phyloP scores from a whole-genome alignment of 768 basidiomycete genomes.

The Baorangia bicolor region DNA sequence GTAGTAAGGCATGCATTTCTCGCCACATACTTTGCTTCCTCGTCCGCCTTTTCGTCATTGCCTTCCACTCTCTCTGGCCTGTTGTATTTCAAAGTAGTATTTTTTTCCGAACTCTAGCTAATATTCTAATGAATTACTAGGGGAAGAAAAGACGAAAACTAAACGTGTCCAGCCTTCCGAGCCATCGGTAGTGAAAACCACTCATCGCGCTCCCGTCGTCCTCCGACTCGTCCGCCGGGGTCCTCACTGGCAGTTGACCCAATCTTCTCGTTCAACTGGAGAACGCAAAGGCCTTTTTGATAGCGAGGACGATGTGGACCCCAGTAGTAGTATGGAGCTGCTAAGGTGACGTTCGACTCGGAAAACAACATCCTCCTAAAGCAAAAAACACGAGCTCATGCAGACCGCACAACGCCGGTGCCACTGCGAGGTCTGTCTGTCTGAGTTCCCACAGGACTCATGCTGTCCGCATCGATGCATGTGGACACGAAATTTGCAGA shows the following conservation, averaged over 20 bases:
- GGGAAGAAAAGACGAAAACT: constrained; percentile 8
- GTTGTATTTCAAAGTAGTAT: too few relatives aligned
- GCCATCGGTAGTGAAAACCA: background rate
- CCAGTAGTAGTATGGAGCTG: constrained; percentile 19
- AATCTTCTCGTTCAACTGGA: background rate
- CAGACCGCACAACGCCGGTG: constrained; percentile 38
- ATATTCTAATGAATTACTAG: too few relatives aligned
- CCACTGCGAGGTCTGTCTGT: constrained; percentile 57
- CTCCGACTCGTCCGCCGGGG: background rate
- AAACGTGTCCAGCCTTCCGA: background rate
- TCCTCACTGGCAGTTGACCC: background rate
- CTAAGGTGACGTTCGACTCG: constrained; percentile 41
- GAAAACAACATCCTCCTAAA: constrained; percentile 38
- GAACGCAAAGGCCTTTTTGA: background rate
- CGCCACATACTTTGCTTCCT: too few relatives aligned
- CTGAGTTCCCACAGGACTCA: constrained; percentile 44
- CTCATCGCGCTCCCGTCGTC: background rate
- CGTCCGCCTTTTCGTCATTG: too few relatives aligned
- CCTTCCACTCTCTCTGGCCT: too few relatives aligned
- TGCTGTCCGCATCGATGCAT: constrained; percentile 41
- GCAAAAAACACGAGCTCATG: constrained; percentile 34
- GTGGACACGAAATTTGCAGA: constrained; percentile 55
- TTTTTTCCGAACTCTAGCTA: too few relatives aligned
- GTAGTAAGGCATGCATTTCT: too few relatives aligned
- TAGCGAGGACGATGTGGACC: constrained; percentile 4